Conservation (phyloP, 1,139 yeast species). For the Arxiozyma slooffiae region DNA sequence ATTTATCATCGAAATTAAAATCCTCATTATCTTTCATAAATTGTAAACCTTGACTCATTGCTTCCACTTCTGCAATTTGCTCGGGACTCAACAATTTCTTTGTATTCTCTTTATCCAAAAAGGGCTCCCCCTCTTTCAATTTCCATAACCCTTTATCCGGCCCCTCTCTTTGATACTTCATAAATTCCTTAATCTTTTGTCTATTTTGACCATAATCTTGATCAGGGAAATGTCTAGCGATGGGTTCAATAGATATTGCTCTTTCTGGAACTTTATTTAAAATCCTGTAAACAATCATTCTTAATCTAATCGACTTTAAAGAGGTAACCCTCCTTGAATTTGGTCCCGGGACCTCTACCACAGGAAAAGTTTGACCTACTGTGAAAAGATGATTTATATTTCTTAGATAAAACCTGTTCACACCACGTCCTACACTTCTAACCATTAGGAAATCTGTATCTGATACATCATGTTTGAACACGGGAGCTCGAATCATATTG, state of each 20-base stretch:
- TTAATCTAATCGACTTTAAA: conserved; percentile 79
- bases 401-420: conserved; percentile 48
- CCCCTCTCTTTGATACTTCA: conserved; percentile 95
- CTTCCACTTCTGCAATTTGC: conserved; percentile 75
- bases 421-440: conserved; percentile 72
- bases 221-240: conserved; percentile 88
- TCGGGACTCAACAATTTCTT: conserved; percentile 88
- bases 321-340: conserved; percentile 94
- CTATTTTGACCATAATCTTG: conserved; percentile 97
- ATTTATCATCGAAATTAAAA: conserved; percentile 38
- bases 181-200: conserved; percentile 89
- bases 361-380: conserved; percentile 91
- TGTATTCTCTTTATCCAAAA: conserved; percentile 71
- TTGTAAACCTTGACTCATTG: conserved; percentile 92
- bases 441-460: conserved; percentile 75
- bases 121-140: conserved; percentile 58
- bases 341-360: conserved; percentile 93
- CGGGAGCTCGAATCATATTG: conserved; percentile 86
- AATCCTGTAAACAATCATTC: conserved; percentile 88
- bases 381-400: conserved; percentile 64
- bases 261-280: conserved; percentile 68
- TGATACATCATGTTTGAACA: conserved; percentile 72
- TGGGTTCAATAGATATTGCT: conserved; percentile 76
- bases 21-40: conserved; percentile 62
- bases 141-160: conserved; percentile 97